Evolutionary conservation across 2,329 filamentous ascomycete species (phyloP).

Genomic region (Neurospora sp.): DNA sequence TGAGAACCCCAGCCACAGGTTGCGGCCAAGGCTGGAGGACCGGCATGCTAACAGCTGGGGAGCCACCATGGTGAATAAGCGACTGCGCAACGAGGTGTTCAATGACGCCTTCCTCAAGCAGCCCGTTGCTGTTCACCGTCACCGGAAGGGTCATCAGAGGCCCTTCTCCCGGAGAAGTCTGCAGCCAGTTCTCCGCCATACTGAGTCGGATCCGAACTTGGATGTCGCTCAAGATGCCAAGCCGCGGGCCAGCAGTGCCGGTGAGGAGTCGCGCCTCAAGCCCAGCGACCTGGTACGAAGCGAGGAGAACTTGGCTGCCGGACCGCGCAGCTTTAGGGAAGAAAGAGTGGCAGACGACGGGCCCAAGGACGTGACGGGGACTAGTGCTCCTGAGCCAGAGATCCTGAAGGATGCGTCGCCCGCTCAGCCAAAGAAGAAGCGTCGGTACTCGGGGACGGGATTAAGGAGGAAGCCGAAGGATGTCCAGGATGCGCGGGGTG

Average conservation of each 20-base stretch:
- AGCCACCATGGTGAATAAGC: slow-evolving; percentile 81
- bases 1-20: not conserved
- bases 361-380: slow-evolving; percentile 49
- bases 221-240: slow-evolving; percentile 11
- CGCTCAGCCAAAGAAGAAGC: slow-evolving; percentile 40
- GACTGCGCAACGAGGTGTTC: slow-evolving; percentile 80
- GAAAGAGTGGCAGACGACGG: slow-evolving; percentile 24
- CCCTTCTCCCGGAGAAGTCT: slow-evolving; percentile 41
- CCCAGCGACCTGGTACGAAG: slow-evolving; percentile 13
- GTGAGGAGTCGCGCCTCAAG: slow-evolving; percentile 4
- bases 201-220: slow-evolving; percentile 35
- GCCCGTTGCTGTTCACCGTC: slow-evolving; percentile 69
- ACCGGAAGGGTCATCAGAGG: slow-evolving; percentile 51
- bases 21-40: slow-evolving; percentile 39
- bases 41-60: slow-evolving; percentile 66
- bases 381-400: slow-evolving; percentile 54
- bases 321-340: slow-evolving; percentile 13
- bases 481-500: slow-evolving; percentile 59
- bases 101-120: slow-evolving; percentile 85
- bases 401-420: slow-evolving; percentile 34
- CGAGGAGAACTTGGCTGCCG: slow-evolving; percentile 18
- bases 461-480: slow-evolving; percentile 64
- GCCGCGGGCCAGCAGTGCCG: slow-evolving; percentile 1
- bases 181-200: slow-evolving; percentile 33
- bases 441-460: slow-evolving; percentile 81